Evolutionary conservation across 345 rosid species (phyloP), one percentile per base, ranked within the genome.

Genomic region (Stellera chamaejasme): DNA sequence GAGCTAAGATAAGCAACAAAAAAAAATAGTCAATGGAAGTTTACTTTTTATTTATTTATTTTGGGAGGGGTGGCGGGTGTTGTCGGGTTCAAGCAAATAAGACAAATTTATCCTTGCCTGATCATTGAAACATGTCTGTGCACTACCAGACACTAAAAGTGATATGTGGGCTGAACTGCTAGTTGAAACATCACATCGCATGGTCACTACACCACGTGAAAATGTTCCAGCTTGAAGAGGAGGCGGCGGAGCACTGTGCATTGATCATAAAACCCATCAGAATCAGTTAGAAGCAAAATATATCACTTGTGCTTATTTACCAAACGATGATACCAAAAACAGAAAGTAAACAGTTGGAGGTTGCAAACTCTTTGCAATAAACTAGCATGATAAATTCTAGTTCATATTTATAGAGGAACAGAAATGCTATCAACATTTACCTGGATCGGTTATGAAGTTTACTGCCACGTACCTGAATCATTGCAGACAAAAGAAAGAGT

Each of bases 151-250:
- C 62, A 90, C 97, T 69, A 94, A 63, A 58, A 94, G 83, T 47
- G 99, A 94, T 62, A 90, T 71, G 52, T 90, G 97, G 48, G 97
- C 95, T 23, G 83, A 80, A 76, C 88, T 80, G 76, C 92, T 81
- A 15, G 99, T 94, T 36, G 95, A 90, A 60, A 94, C 56, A 74
- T 94, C 99, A 70, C 99, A 94, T 43, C 95, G 79, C 99, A 94
- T 94, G 63, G 99, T 94, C 61, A 94, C 90, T 14, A 94, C 95
- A 65, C 99, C 99, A 67, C 96, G 99, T 72, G 96, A 79, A 74
- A 87, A 90, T 66, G 96, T 68, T 65, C 97, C 99, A n/a, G 97
- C 99, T 67, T 94, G 99, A 68, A 90, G 95, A 50, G 99, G 99
- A 13, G 99, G 99, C 52, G 97, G 95, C 54, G 97, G 88, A 64